phyloP scores from a whole-genome alignment of 169 alveolate species.

The Eimeria praecox region DNA sequence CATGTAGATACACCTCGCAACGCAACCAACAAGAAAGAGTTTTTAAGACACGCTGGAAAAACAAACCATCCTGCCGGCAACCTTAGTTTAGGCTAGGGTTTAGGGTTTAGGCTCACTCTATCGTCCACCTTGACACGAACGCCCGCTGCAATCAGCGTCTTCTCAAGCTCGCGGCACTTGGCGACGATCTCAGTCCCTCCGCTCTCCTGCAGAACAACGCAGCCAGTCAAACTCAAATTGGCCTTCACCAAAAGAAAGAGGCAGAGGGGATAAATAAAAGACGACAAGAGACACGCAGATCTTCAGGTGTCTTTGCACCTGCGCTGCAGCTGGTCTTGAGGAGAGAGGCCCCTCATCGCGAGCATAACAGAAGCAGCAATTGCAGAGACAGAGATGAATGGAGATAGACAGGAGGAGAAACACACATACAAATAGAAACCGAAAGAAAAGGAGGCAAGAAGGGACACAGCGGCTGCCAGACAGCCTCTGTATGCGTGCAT shows the following conservation, averaged over 20 bases:
- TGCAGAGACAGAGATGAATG: neutral
- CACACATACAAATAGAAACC: neutral
- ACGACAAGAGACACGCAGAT: neutral
- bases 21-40: neutral
- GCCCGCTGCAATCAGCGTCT: conserved; percentile 79
- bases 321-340: neutral
- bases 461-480: neutral
- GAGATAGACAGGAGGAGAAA: neutral
- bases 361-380: neutral
- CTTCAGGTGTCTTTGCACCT: neutral
- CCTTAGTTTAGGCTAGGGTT: too few relatives aligned
- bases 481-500: too few relatives aligned
- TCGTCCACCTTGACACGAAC: conserved; percentile 85
- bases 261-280: too few relatives aligned
- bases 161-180: conserved; percentile 82
- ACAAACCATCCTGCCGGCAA: conserved; percentile 81
- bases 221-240: too few relatives aligned
- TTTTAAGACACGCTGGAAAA: neutral
- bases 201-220: conserved; percentile 82
- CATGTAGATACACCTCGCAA: neutral
- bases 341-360: neutral
- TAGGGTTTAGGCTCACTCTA: too few relatives aligned
- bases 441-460: too few relatives aligned
- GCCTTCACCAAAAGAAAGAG: too few relatives aligned
- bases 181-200: conserved; percentile 81